Percentiles rank a stretch among this genome's conserved stretches.
Evolutionary conservation across 345 rosid species (phyloP).

Genomic region (Eutrema japonicum): DNA sequence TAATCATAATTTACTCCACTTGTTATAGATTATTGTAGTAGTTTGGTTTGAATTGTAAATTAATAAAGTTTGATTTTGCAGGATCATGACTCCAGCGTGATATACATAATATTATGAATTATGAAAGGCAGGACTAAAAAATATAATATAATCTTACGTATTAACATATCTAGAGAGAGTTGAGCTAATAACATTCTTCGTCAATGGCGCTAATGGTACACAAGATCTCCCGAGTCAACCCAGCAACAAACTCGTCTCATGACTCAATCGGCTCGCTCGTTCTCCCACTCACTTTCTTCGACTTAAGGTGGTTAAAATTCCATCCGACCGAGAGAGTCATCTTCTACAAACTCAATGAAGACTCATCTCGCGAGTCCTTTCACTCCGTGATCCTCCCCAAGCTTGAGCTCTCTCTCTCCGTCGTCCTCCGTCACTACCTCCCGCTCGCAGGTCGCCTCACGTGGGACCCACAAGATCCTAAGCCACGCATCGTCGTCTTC

Average conservation of each 20-base stretch:
- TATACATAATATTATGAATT: background rate
- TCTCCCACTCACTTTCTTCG: constrained; percentile 43
- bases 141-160: too few species aligned
- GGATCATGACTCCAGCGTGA: background rate
- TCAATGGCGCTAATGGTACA: constrained; percentile 15
- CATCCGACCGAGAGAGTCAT: constrained; percentile 22
- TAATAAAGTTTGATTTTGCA: background rate
- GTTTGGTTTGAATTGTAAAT: background rate
- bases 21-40: background rate
- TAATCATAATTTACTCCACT: background rate
- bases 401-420: constrained; percentile 45
- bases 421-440: constrained; percentile 45
- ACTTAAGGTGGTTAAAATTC: constrained; percentile 33
- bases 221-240: constrained; percentile 33
- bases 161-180: background rate
- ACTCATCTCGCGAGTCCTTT: constrained; percentile 33
- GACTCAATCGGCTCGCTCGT: constrained; percentile 5
- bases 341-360: constrained; percentile 35
- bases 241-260: constrained; percentile 15
- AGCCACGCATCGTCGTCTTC: constrained; percentile 39
- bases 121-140: too few species aligned
- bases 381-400: constrained; percentile 38
- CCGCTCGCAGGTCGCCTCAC: constrained; percentile 46
- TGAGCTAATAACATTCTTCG: background rate
- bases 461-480: constrained; percentile 34